A percentile compares a stretch with the other conserved stretches of the same genome.
These are phyloP conservation scores for Verticillium isaacii DNA, from an alignment of 2,329 filamentous ascomycete genomes.

Conservation along the genomic window DNA sequence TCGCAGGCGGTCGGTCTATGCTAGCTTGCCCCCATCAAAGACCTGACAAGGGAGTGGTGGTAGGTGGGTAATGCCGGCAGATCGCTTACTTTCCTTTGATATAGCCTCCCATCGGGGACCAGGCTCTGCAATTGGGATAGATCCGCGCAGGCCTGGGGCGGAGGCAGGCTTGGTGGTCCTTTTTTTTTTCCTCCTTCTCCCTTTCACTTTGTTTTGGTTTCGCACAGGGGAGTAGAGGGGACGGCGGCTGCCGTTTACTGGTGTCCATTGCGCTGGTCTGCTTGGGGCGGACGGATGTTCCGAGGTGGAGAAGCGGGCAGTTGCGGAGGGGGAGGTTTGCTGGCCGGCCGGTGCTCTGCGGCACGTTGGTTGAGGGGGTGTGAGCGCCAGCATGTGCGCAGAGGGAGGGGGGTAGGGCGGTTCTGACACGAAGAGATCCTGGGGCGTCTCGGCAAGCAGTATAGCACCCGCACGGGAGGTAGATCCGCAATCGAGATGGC, in stretches of 20 bases:
- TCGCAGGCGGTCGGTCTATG: not conserved
- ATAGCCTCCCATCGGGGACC: not conserved
- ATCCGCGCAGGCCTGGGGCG: not conserved
- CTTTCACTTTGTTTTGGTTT: not conserved
- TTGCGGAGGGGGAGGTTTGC: not conserved
- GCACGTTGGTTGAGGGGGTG: too few relatives aligned
- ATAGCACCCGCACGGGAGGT: not conserved
- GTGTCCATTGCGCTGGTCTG: not conserved
- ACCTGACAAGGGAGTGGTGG: not conserved
- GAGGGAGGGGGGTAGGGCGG: too few relatives aligned
- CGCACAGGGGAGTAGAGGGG: not conserved
- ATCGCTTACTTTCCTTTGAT: slow-evolving; percentile 3
- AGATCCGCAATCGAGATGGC: not conserved
- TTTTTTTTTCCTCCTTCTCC: not conserved
- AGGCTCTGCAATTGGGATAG: not conserved
- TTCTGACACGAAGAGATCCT: not conserved
- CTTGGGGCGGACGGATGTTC: not conserved
- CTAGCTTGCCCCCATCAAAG: not conserved
- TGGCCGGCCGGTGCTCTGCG: not conserved
- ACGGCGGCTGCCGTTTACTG: not conserved
- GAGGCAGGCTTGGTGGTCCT: not conserved
- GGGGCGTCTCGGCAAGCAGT: not conserved
- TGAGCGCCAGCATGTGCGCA: too few relatives aligned
- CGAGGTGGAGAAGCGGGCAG: too few relatives aligned
- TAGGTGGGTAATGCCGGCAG: not conserved